Evolutionary conservation across 257 asterid species (phyloP), one percentile per base, ranked within the genome.

Genomic region (Osmanthus fragrans): DNA sequence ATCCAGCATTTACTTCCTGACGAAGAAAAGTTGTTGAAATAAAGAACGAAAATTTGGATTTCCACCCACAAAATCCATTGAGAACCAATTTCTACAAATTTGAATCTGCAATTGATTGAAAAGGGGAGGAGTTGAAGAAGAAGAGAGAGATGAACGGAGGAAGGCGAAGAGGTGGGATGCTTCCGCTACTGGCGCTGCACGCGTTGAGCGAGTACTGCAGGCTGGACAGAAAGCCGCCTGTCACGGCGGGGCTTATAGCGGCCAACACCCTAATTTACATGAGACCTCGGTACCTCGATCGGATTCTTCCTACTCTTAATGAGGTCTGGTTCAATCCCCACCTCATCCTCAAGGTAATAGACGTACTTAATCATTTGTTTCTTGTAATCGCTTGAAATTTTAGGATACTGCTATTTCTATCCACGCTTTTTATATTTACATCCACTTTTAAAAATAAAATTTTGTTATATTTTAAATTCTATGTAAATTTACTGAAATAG

Each of bases 321-420:
- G 87, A 89, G 85, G 96, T 93, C 68, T 95, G 82, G 89, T 93
- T 95, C 85, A 95, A 95, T 89, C 93, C 99, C 39, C 71, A 91
- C 83, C 97, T 93, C 79, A 87, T 95, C 82, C 76, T 93, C 85
- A 90, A 91, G 98, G 98, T 94, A 82, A 63, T 27, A 12, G 7
- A 42, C 32, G 39, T 47, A 10, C 29, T 18, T 70, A 0, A 15
- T 70, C 36, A 32, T 33, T 4, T 56, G 39, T 19, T 25, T 23
- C 25, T 34, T 10, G 12, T 70, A 15, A 39, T 36, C 9, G 29
- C 15, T 30, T 15, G 15, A 34, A n/a, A n/a, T n/a, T n/a, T n/a
- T n/a, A n/a, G n/a, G n/a, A n/a, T n/a, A n/a, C n/a, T n/a, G n/a
- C n/a, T n/a, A n/a, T n/a, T n/a, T n/a, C n/a, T n/a, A n/a, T n/a